phyloP scores from a whole-genome alignment of 2,329 filamentous ascomycete genomes.

The Exophiala aquamarina region DNA sequence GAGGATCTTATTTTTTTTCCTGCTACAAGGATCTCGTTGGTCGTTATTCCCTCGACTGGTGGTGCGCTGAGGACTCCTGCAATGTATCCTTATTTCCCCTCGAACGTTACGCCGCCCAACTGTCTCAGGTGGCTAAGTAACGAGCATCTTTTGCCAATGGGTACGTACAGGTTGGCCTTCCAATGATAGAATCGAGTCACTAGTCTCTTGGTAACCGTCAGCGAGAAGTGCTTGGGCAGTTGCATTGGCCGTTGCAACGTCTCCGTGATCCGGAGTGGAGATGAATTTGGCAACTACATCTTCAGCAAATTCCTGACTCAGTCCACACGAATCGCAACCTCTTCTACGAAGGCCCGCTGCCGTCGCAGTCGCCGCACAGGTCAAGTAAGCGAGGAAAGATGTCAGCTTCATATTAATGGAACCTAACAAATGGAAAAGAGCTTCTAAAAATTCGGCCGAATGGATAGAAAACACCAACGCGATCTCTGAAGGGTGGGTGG shows the following conservation, averaged over 20 bases:
- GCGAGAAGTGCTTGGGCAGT: conserved; percentile 24
- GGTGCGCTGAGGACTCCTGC: conserved; percentile 19
- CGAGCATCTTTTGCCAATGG: background rate
- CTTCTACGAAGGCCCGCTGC: background rate
- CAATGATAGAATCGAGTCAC: conserved; percentile 25
- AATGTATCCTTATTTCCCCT: conserved; percentile 22
- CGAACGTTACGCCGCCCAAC: conserved; percentile 21
- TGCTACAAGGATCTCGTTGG: conserved; percentile 23
- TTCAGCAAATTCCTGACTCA: conserved; percentile 3
- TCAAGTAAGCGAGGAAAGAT: background rate
- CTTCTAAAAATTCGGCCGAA: too few species aligned
- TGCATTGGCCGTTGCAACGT: conserved; percentile 20
- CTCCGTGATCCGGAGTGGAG: conserved; percentile 15
- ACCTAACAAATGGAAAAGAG: too few species aligned
- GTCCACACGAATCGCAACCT: background rate
- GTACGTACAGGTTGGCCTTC: conserved; percentile 21
- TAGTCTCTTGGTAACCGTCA: conserved; percentile 21
- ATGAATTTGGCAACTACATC: conserved; percentile 15
- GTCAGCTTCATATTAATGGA: background rate
- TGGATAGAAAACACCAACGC: too few species aligned
- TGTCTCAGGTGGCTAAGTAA: conserved; percentile 6
- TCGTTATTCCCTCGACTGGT: conserved; percentile 18
- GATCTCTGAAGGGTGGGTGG: too few species aligned
- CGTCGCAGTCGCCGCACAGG: background rate
- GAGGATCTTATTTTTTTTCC: conserved; percentile 19